A percentile compares a stretch with the other conserved stretches of the same genome.
These are phyloP conservation scores for Fusarium sp. DNA, from an alignment of 2,329 filamentous ascomycete genomes.

Conservation along the genomic window DNA sequence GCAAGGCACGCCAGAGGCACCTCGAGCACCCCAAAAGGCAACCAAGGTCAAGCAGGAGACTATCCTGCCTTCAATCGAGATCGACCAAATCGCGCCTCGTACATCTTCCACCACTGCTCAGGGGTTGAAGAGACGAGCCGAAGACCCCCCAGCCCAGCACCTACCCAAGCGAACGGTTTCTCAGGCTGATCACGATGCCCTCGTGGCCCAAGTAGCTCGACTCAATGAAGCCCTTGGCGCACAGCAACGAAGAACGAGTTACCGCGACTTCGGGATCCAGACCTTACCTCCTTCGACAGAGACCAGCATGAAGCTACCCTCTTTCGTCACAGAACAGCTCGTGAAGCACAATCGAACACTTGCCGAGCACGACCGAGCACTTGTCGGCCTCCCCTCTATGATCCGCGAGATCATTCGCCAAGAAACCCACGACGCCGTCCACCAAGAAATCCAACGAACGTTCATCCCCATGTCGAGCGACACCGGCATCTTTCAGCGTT, in stretches of 20 bases:
- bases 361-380: background rate
- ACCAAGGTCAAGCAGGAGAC: background rate
- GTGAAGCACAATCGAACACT: background rate
- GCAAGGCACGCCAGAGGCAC: background rate
- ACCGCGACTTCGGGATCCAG: background rate
- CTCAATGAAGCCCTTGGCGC: background rate
- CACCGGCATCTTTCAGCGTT: background rate
- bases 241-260: background rate
- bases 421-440: background rate
- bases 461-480: background rate
- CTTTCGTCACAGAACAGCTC: background rate
- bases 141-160: background rate
- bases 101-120: background rate
- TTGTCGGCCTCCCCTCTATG: background rate
- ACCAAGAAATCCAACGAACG: background rate
- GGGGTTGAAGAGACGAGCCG: background rate
- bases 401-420: background rate
- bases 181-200: background rate
- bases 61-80: constrained; percentile 5
- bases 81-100: background rate
- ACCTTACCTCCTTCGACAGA: background rate
- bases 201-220: background rate
- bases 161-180: background rate
- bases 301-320: background rate
- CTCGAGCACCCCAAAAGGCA: background rate